Conservation (phyloP, 2,329 filamentous ascomycete species). For the Helicocarpus griseus region DNA sequence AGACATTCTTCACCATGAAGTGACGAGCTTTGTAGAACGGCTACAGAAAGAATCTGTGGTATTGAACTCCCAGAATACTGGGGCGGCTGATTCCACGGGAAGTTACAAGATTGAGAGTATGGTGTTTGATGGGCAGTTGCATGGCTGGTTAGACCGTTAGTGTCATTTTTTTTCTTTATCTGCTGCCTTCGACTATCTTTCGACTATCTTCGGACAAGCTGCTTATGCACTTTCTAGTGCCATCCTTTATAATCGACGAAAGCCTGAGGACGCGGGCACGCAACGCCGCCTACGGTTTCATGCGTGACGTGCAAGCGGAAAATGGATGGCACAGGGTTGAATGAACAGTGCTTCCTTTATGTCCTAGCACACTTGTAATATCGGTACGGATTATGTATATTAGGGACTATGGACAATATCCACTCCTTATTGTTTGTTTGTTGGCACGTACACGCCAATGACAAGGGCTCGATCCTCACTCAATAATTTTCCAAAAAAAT, state of each 20-base stretch:
- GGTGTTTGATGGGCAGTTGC: slow-evolving; percentile 20
- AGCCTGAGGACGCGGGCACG: slow-evolving; percentile 9
- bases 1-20: slow-evolving; percentile 36
- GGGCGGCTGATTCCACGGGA: slow-evolving; percentile 1
- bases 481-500: too few relatives aligned
- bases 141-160: slow-evolving; percentile 23
- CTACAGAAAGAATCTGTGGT: slow-evolving; percentile 18
- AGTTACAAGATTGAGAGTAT: slow-evolving; percentile 17
- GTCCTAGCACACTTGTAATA: background rate
- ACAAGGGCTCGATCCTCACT: too few relatives aligned
- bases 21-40: slow-evolving; percentile 30
- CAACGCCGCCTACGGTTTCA: slow-evolving; percentile 7
- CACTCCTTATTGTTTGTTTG: background rate
- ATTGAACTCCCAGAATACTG: slow-evolving; percentile 1
- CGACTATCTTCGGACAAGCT: background rate
- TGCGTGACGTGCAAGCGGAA: slow-evolving; percentile 7
- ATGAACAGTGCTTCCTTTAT: background rate
- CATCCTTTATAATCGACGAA: slow-evolving; percentile 11
- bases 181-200: background rate
- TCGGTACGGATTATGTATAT: background rate
- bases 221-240: slow-evolving; percentile 7
- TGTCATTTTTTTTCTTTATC: background rate
- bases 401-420: background rate
- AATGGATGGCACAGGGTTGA: background rate
- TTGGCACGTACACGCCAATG: too few relatives aligned